Percentiles rank a stretch among this genome's conserved stretches.
Conservation (phyloP, 2,329 filamentous ascomycete genomes). For the Fusarium tupiense region DNA sequence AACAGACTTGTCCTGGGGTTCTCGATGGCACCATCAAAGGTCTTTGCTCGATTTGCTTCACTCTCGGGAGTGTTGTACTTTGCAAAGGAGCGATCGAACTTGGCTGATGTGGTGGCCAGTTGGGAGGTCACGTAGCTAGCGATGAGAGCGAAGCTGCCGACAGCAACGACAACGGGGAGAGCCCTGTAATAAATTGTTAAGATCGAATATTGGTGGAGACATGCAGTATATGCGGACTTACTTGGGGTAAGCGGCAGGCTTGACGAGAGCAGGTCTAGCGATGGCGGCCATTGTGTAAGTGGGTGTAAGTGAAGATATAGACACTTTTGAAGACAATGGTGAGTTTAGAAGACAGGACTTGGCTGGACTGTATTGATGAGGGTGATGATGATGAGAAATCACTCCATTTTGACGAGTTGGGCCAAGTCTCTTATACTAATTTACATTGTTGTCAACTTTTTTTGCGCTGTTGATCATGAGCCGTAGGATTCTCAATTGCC, state of each 20-base stretch:
- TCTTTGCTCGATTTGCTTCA: slow-evolving; percentile 46
- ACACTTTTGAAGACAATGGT: not conserved
- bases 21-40: slow-evolving; percentile 46
- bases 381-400: slow-evolving; percentile 12
- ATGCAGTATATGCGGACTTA: not conserved
- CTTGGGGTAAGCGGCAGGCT: slow-evolving; percentile 30
- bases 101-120: slow-evolving; percentile 46
- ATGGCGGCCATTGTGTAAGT: slow-evolving; percentile 35
- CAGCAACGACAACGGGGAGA: slow-evolving; percentile 32
- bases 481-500: slow-evolving; percentile 23
- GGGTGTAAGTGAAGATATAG: slow-evolving; percentile 21
- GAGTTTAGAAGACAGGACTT: not conserved
- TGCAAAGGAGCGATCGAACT: slow-evolving; percentile 51
- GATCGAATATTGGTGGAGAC: not conserved
- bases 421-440: slow-evolving; percentile 26
- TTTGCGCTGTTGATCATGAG: slow-evolving; percentile 5
- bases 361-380: slow-evolving; percentile 1
- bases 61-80: slow-evolving; percentile 52
- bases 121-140: slow-evolving; percentile 48
- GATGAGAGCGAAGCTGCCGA: slow-evolving; percentile 39
- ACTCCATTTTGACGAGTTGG: slow-evolving; percentile 22
- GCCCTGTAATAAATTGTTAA: slow-evolving; percentile 18
- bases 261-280: slow-evolving; percentile 7
- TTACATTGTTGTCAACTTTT: not conserved
- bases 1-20: slow-evolving; percentile 50